Evolutionary conservation across 805 yeast genomes (phyloP).

Genomic region (Lipomyces kockii): DNA sequence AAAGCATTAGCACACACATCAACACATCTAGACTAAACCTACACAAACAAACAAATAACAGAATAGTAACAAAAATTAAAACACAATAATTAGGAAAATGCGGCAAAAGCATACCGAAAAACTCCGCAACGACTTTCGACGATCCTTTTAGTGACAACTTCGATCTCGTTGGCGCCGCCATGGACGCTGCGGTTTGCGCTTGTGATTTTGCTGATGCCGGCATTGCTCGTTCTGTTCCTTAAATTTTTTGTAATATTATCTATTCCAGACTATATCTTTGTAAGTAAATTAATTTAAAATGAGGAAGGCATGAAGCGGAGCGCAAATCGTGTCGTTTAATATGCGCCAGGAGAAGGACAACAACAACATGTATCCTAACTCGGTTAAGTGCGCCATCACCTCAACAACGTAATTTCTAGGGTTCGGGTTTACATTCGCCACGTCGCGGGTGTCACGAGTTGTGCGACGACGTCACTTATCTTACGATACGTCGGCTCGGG

Average conservation of each 20-base stretch:
- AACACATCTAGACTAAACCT: neutral
- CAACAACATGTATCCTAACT: too few species aligned
- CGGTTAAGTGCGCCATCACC: too few species aligned
- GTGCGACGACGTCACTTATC: too few species aligned
- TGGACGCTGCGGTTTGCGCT: neutral
- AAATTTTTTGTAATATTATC: neutral
- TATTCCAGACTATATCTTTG: neutral
- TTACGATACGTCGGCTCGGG: too few species aligned
- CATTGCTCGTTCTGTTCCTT: neutral
- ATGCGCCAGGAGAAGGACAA: too few species aligned
- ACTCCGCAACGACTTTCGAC: conserved; percentile 77
- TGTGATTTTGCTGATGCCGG: neutral
- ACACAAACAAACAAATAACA: neutral
- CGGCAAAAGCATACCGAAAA: conserved; percentile 55
- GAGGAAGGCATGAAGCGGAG: too few species aligned
- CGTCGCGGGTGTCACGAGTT: too few species aligned
- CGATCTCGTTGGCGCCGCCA: conserved; percentile 48
- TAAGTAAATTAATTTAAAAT: neutral
- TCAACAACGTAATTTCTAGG: too few species aligned
- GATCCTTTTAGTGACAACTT: conserved; percentile 75
- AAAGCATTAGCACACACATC: neutral
- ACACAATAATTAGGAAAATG: neutral
- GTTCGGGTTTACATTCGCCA: too few species aligned
- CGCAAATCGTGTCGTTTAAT: too few species aligned
- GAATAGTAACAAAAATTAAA: too few species aligned